Conservation (phyloP, 2,329 filamentous ascomycete genomes). For the Pyrenophora seminiperda region DNA sequence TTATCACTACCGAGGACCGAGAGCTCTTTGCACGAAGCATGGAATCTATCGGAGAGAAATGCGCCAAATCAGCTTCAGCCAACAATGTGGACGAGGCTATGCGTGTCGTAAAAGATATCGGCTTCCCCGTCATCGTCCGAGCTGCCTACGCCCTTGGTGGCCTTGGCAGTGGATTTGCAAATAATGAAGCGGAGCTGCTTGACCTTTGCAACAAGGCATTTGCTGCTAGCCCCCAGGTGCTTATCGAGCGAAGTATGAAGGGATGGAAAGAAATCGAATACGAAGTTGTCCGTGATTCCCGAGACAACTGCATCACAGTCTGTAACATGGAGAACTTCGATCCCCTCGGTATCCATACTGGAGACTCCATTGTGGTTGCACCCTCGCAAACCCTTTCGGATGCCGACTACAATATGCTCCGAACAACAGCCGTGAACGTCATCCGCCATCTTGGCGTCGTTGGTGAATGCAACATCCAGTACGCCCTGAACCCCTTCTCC, state of each 20-base stretch:
- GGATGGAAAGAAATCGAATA: conserved; percentile 99
- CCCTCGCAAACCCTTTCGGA: conserved; percentile 96
- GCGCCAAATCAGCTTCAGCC: conserved; percentile 94
- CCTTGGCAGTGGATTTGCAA: conserved; percentile 91
- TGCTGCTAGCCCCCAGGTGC: conserved; percentile 90
- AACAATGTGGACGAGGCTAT: conserved; percentile 87
- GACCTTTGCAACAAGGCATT: conserved; percentile 95
- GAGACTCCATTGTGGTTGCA: conserved; percentile 96
- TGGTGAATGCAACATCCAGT: conserved; percentile 99
- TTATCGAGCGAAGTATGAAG: conserved; percentile 99
- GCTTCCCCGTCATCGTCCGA: conserved; percentile 95
- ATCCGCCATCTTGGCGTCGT: conserved; percentile 97
- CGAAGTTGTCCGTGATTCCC: conserved; percentile 92
- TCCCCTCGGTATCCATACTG: conserved; percentile 95
- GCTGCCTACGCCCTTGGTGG: conserved; percentile 96
- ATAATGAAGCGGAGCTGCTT: conserved; percentile 79
- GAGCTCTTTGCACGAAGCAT: conserved; percentile 97
- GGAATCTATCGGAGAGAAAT: conserved; percentile 98
- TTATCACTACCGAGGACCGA: conserved; percentile 97
- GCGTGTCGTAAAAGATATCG: conserved; percentile 85
- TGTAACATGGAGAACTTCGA: conserved; percentile 99
- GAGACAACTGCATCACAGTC: conserved; percentile 98
- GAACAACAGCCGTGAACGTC: conserved; percentile 94
- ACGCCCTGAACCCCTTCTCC: conserved; percentile 93
- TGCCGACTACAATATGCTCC: conserved; percentile 98